These are phyloP conservation scores for Fremontodendron californicum DNA, from an alignment of 345 rosid genomes.

Conservation along the genomic window DNA sequence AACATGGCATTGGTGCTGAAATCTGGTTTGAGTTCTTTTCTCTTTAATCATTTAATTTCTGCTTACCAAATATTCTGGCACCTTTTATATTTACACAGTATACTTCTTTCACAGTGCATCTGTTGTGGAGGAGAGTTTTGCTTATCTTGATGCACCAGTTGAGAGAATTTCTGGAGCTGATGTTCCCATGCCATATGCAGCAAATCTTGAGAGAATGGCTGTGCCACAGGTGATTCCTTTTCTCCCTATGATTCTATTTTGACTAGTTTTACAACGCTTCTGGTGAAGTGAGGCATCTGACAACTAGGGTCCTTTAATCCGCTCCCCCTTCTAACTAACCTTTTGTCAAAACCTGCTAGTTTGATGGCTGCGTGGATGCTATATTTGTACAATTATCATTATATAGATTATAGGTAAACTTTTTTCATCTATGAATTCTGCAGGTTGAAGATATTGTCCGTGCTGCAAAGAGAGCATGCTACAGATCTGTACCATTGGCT, in stretches of 20 bases:
- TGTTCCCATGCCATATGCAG: conserved; percentile 68
- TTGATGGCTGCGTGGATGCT: neutral
- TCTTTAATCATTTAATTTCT: neutral
- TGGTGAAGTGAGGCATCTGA: neutral
- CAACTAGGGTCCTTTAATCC: neutral
- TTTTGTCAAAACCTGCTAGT: neutral
- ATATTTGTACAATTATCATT: neutral
- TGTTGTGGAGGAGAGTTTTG: conserved; percentile 66
- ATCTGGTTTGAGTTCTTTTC: too few relatives aligned
- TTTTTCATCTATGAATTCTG: neutral
- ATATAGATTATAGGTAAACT: neutral
- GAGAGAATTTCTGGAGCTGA: conserved; percentile 75
- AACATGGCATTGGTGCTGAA: too few relatives aligned
- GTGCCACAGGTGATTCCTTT: conserved; percentile 49
- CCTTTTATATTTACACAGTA: neutral
- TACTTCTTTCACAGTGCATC: conserved; percentile 37
- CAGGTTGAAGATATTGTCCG: conserved; percentile 62
- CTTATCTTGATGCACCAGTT: conserved; percentile 65
- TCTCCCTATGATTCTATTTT: neutral
- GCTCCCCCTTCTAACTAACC: neutral
- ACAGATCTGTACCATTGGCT: conserved; percentile 41
- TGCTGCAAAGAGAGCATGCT: conserved; percentile 62
- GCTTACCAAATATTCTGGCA: neutral
- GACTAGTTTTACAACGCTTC: neutral
- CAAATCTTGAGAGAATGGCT: conserved; percentile 64